phyloP scores from a whole-genome alignment of 2,329 filamentous ascomycete genomes.

The Metarhizium guizhouense region DNA sequence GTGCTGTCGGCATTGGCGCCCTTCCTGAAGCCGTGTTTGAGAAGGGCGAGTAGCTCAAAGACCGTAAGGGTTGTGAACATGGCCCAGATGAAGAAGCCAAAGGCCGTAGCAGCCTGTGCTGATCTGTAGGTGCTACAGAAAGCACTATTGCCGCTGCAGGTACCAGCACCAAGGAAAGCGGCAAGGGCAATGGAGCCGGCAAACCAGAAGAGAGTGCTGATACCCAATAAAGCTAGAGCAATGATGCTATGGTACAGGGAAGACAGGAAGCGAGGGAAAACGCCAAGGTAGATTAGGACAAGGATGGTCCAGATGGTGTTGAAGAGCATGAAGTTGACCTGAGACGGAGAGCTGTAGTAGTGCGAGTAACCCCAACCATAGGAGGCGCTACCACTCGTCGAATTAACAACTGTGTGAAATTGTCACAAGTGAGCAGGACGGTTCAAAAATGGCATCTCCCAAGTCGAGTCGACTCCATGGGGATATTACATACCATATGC shows the following conservation, averaged over 20 bases:
- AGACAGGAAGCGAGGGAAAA: conserved; percentile 56
- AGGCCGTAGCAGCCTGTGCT: conserved; percentile 54
- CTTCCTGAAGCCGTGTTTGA: conserved; percentile 17
- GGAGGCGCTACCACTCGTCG: neutral
- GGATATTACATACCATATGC: conserved; percentile 4
- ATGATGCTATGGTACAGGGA: conserved; percentile 53
- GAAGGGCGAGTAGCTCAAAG: conserved; percentile 35
- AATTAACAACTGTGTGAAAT: conserved; percentile 7
- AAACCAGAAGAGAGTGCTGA: conserved; percentile 87
- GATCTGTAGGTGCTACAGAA: conserved; percentile 41
- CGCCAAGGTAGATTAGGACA: conserved; percentile 58
- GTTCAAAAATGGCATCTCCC: neutral
- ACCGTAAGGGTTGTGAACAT: conserved; percentile 38
- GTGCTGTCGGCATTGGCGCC: conserved; percentile 20
- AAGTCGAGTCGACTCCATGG: neutral
- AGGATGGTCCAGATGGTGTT: conserved; percentile 67
- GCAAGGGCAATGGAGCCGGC: conserved; percentile 73
- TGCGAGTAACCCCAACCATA: conserved; percentile 1
- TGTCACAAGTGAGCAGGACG: neutral
- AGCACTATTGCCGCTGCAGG: conserved; percentile 39
- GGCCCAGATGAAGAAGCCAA: conserved; percentile 56
- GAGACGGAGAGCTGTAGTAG: conserved; percentile 35
- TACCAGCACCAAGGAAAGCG: conserved; percentile 48
- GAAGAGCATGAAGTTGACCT: conserved; percentile 74
- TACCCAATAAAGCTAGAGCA: conserved; percentile 56